phyloP scores from a whole-genome alignment of 2,329 filamentous ascomycete species.

The Aspergillus quadricinctus region DNA sequence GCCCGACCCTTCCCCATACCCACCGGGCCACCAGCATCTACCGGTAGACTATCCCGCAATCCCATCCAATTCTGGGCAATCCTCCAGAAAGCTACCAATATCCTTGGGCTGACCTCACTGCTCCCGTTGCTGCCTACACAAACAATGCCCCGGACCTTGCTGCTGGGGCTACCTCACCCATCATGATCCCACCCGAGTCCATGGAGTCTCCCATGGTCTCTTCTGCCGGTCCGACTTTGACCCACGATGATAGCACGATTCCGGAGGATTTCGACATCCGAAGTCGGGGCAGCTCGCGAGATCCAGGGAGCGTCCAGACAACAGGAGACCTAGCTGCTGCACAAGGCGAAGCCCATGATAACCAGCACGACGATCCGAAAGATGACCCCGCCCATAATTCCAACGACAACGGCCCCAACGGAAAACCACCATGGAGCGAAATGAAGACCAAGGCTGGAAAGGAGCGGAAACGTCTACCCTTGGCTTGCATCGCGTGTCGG shows the following conservation, averaged over 20 bases:
- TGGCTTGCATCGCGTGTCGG: slow-evolving; percentile 92
- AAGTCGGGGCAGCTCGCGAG: slow-evolving; percentile 34
- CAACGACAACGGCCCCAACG: slow-evolving; percentile 46
- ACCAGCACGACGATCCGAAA: slow-evolving; percentile 16
- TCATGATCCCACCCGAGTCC: slow-evolving; percentile 36
- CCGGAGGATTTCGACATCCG: slow-evolving; percentile 32
- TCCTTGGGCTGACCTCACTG: slow-evolving; percentile 4
- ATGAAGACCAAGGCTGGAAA: slow-evolving; percentile 91
- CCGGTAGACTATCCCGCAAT: slow-evolving; percentile 12
- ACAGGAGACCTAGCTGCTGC: slow-evolving; percentile 18
- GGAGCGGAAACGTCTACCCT: slow-evolving; percentile 83
- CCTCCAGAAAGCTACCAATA: slow-evolving; percentile 3
- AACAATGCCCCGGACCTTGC: slow-evolving; percentile 32
- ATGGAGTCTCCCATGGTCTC: slow-evolving; percentile 27
- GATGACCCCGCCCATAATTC: slow-evolving; percentile 19
- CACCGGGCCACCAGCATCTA: slow-evolving; percentile 10
- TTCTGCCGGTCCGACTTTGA: slow-evolving; percentile 20
- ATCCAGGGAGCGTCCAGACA: slow-evolving; percentile 26
- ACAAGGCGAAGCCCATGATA: slow-evolving; percentile 17
- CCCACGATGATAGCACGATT: slow-evolving; percentile 22
- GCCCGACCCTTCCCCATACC: slow-evolving; percentile 31
- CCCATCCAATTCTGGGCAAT: slow-evolving; percentile 6
- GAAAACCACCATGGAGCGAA: slow-evolving; percentile 69
- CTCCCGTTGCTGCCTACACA: slow-evolving; percentile 9
- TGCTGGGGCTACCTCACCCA: slow-evolving; percentile 34